These are phyloP conservation scores for Umbellularia californica DNA, from an alignment of 164 flowering plant genomes.

Conservation along the genomic window DNA sequence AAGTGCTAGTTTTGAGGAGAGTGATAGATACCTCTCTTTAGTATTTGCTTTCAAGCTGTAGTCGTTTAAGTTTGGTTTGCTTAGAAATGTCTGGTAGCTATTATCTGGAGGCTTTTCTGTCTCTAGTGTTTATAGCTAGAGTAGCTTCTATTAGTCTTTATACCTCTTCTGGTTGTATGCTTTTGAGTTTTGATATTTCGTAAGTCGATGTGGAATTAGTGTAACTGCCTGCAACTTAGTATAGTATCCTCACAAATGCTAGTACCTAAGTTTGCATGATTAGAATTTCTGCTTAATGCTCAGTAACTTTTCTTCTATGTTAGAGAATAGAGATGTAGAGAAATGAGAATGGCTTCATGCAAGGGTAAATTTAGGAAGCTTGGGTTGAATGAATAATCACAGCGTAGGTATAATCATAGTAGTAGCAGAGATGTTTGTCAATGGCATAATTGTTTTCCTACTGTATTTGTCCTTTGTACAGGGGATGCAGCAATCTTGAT, in stretches of 20 bases:
- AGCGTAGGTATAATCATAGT: slow-evolving; percentile 51
- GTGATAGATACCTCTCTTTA: slow-evolving; percentile 33
- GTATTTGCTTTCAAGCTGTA: slow-evolving; percentile 38
- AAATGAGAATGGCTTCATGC: background rate
- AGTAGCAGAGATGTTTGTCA: slow-evolving; percentile 48
- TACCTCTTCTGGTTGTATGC: slow-evolving; percentile 17
- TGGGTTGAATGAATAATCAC: slow-evolving; percentile 34
- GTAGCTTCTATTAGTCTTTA: slow-evolving; percentile 20
- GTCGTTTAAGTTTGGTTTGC: slow-evolving; percentile 40
- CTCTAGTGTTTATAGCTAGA: slow-evolving; percentile 40
- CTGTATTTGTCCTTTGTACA: slow-evolving; percentile 81
- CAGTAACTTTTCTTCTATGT: slow-evolving; percentile 13
- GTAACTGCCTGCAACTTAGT: slow-evolving; percentile 9
- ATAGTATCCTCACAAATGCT: background rate
- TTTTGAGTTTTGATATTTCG: slow-evolving; percentile 12
- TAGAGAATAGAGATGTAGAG: slow-evolving; percentile 2
- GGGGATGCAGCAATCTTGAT: slow-evolving; percentile 45
- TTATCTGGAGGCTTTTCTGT: slow-evolving; percentile 19
- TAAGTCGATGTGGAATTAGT: slow-evolving; percentile 14
- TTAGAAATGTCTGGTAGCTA: slow-evolving; percentile 30
- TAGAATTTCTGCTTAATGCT: slow-evolving; percentile 17
- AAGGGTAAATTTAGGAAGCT: slow-evolving; percentile 19
- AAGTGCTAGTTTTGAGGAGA: slow-evolving; percentile 29
- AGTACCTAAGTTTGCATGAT: slow-evolving; percentile 8
- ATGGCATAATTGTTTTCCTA: slow-evolving; percentile 70